Evolutionary conservation across 257 asterid species (phyloP).

Genomic region (Fraxinus anomala): DNA sequence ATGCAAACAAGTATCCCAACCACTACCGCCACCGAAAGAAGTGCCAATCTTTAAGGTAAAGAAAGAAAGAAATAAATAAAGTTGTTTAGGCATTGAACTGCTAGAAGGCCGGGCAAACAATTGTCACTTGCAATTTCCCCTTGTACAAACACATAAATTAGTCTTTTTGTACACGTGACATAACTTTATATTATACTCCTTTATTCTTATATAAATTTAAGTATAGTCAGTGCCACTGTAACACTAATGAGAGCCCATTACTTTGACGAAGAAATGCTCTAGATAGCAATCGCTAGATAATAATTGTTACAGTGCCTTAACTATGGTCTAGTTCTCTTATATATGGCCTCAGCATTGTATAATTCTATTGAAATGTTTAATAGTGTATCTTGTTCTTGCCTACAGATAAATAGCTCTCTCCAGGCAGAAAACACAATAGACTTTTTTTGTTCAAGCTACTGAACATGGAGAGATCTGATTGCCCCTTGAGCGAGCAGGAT

Average conservation of each 20-base stretch:
- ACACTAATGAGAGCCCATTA: background rate
- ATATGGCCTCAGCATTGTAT: background rate
- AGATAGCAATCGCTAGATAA: slow-evolving; percentile 18
- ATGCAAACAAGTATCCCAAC: too few relatives aligned
- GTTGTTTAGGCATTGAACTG: too few relatives aligned
- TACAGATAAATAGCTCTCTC: slow-evolving; percentile 37
- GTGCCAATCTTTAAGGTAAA: too few relatives aligned
- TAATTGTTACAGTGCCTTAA: slow-evolving; percentile 9
- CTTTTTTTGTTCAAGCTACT: slow-evolving; percentile 42
- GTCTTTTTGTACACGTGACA: background rate
- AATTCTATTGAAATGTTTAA: background rate
- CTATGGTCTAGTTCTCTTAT: background rate
- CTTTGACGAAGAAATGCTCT: background rate
- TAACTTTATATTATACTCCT: slow-evolving; percentile 10
- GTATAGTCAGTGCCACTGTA: background rate
- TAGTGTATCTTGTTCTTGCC: slow-evolving; percentile 9
- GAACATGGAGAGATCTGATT: slow-evolving; percentile 51
- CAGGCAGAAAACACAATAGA: slow-evolving; percentile 44
- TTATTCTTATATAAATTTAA: background rate
- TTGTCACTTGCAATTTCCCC: too few relatives aligned
- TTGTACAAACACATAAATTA: too few relatives aligned
- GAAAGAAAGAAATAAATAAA: too few relatives aligned
- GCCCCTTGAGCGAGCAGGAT: slow-evolving; percentile 49
- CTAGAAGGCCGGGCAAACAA: too few relatives aligned
- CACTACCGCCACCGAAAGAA: too few relatives aligned